Evolutionary conservation across 2,329 filamentous ascomycete species (phyloP).

Genomic region (Mariannaea elegans): DNA sequence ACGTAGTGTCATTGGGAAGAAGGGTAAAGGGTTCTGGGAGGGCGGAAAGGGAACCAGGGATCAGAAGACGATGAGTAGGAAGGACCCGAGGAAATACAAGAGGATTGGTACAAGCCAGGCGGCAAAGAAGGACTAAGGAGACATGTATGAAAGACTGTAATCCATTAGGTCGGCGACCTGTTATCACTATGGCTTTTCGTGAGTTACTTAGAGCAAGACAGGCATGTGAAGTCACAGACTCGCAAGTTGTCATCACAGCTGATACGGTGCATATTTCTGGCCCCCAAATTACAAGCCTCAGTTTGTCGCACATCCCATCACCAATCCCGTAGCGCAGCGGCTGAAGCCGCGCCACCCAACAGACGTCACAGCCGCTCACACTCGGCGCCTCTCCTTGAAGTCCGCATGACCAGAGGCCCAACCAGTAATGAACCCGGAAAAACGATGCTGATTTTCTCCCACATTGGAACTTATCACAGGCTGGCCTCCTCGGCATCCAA

Average conservation of each 20-base stretch:
- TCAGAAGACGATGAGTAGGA: slow-evolving; percentile 74
- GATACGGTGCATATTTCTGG: background rate
- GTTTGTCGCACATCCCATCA: slow-evolving; percentile 7
- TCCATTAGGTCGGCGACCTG: too few relatives aligned
- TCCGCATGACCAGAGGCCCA: slow-evolving; percentile 6
- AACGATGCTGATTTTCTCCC: too few relatives aligned
- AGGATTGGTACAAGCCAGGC: slow-evolving; percentile 55
- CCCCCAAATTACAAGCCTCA: slow-evolving; percentile 17
- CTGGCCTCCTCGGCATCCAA: too few relatives aligned
- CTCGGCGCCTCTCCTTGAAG: slow-evolving; percentile 7
- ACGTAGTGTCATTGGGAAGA: slow-evolving; percentile 71
- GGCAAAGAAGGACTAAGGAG: slow-evolving; percentile 26
- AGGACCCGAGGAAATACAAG: slow-evolving; percentile 79
- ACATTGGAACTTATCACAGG: too few relatives aligned
- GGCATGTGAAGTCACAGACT: slow-evolving; percentile 3
- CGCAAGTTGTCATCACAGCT: slow-evolving; percentile 9
- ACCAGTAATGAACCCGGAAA: slow-evolving; percentile 6
- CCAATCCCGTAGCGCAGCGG: slow-evolving; percentile 19
- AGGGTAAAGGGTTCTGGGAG: slow-evolving; percentile 82
- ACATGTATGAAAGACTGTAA: background rate
- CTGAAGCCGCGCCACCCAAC: slow-evolving; percentile 13
- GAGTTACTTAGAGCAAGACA: background rate
- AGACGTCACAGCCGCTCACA: slow-evolving; percentile 11
- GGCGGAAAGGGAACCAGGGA: slow-evolving; percentile 85
- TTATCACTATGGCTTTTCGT: background rate